Conservation (phyloP, 768 basidiomycete species). For the Hygrophorus pudorinus region DNA sequence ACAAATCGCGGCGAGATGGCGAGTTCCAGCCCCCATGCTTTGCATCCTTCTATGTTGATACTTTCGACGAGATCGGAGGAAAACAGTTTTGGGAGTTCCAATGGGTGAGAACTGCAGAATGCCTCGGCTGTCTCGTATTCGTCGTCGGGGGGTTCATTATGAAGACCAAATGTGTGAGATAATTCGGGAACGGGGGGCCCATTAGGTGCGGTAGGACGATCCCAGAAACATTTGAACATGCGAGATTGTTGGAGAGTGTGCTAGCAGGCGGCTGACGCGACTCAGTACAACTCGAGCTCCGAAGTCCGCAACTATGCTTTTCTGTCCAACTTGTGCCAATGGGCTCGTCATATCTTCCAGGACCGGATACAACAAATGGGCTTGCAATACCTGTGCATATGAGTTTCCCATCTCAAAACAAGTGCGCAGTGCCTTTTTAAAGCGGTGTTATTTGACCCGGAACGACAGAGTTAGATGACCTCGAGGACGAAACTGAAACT, state of each 20-base stretch:
- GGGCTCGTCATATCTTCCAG: slow-evolving; percentile 69
- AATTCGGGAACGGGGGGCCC: slow-evolving; percentile 52
- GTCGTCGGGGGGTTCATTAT: slow-evolving; percentile 44
- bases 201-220: slow-evolving; percentile 22
- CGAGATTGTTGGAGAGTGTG: too few species aligned
- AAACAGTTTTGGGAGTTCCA: slow-evolving; percentile 33
- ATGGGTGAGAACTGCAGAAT: slow-evolving; percentile 36
- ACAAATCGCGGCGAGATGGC: slow-evolving; percentile 34
- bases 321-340: slow-evolving; percentile 93
- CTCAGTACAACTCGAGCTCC: too few species aligned
- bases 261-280: too few species aligned
- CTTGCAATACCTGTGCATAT: slow-evolving; percentile 89
- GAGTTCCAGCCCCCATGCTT: slow-evolving; percentile 42
- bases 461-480: slow-evolving; percentile 51
- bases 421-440: slow-evolving; percentile 25
- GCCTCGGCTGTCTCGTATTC: slow-evolving; percentile 41
- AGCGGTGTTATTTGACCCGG: neutral
- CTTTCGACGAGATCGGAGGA: slow-evolving; percentile 43
- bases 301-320: slow-evolving; percentile 48
- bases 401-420: slow-evolving; percentile 88
- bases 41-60: slow-evolving; percentile 36
- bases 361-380: slow-evolving; percentile 84
- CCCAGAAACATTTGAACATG: neutral
- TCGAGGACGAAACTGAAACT: slow-evolving; percentile 75
- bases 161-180: slow-evolving; percentile 37